phyloP scores from a whole-genome alignment of 495 filamentous ascomycete genomes.

The Neurospora sp. region DNA sequence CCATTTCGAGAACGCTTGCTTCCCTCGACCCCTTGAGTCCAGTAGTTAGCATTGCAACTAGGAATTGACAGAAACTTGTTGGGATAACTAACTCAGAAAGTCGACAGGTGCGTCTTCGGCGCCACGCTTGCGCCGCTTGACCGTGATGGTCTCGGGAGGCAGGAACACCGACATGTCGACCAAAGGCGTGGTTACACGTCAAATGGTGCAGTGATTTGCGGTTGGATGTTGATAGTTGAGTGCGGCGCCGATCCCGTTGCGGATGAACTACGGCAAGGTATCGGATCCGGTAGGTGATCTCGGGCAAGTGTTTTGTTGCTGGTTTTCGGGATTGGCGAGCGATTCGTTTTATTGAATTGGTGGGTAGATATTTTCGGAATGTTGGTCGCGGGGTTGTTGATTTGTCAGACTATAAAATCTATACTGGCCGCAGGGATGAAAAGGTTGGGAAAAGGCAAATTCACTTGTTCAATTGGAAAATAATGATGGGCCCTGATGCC shows the following conservation, averaged over 20 bases:
- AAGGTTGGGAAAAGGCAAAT: background rate
- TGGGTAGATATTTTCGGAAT: background rate
- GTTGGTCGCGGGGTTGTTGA: background rate
- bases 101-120: conserved; percentile 41
- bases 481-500: background rate
- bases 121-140: conserved; percentile 47
- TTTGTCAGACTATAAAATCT: background rate
- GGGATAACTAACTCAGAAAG: conserved; percentile 36
- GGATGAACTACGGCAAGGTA: background rate
- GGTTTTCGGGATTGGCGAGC: background rate
- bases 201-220: background rate
- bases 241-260: background rate
- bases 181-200: background rate
- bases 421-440: background rate
- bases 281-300: background rate
- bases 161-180: conserved; percentile 29
- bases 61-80: background rate
- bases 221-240: background rate
- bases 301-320: background rate
- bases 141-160: conserved; percentile 41
- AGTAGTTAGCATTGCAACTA: conserved; percentile 5
- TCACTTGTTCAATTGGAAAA: background rate
- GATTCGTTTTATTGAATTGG: background rate
- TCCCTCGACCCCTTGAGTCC: conserved; percentile 15
- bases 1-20: conserved; percentile 32